A percentile compares a stretch with the other conserved stretches of the same genome.
phyloP scores from a whole-genome alignment of 768 basidiomycete genomes.

The Boletus insuetus region DNA sequence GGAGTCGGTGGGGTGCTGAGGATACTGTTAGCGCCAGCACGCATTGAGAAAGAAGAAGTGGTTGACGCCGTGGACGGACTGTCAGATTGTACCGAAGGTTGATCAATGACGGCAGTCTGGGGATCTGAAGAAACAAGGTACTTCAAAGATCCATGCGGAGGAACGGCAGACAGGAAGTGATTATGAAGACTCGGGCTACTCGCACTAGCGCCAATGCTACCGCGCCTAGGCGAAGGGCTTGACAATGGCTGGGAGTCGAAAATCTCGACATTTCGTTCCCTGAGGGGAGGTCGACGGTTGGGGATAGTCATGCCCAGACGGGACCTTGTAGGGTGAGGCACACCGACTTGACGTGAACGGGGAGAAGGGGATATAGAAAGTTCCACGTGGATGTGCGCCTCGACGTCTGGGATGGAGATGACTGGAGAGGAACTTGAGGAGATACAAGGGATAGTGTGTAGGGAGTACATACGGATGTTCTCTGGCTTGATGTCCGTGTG shows the following conservation, averaged over 20 bases:
- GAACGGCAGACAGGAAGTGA: slow-evolving; percentile 12
- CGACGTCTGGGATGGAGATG: slow-evolving; percentile 80
- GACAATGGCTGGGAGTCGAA: slow-evolving; percentile 78
- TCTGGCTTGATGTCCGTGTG: slow-evolving; percentile 96
- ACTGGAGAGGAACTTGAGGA: slow-evolving; percentile 41
- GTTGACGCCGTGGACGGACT: slow-evolving; percentile 32
- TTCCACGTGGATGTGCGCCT: slow-evolving; percentile 68
- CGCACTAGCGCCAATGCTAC: slow-evolving; percentile 31
- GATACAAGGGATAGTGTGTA: slow-evolving; percentile 15
- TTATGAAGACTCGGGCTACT: slow-evolving; percentile 19
- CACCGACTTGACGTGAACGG: slow-evolving; percentile 76
- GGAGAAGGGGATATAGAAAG: slow-evolving; percentile 66
- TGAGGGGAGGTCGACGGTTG: slow-evolving; percentile 42
- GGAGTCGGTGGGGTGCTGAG: slow-evolving; percentile 61
- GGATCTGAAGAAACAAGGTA: slow-evolving; percentile 2
- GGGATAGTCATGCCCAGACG: slow-evolving; percentile 63
- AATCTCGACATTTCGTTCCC: slow-evolving; percentile 72
- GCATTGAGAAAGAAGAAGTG: slow-evolving; percentile 49
- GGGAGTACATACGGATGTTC: slow-evolving; percentile 76
- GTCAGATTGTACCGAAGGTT: slow-evolving; percentile 30
- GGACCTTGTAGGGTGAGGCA: slow-evolving; percentile 66
- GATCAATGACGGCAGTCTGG: slow-evolving; percentile 1
- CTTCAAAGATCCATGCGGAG: slow-evolving; percentile 9
- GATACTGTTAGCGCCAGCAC: slow-evolving; percentile 27
- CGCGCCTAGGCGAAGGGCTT: slow-evolving; percentile 43